These are phyloP conservation scores for Lippia alba DNA, from an alignment of 305 asterid genomes.

Conservation along the genomic window DNA sequence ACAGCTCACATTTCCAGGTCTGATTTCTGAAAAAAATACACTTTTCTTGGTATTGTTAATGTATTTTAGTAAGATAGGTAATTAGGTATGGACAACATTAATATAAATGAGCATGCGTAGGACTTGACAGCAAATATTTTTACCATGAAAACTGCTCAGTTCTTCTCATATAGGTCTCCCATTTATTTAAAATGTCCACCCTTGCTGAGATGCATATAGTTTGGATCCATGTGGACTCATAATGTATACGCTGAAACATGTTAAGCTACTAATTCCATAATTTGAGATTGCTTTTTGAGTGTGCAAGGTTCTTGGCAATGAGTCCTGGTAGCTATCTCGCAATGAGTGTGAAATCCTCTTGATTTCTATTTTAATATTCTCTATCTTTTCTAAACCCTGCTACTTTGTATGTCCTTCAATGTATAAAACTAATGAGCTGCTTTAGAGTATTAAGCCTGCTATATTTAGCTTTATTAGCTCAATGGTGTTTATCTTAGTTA, in stretches of 20 bases:
- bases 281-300: background rate
- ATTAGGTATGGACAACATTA: too few species aligned
- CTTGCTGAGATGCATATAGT: too few species aligned
- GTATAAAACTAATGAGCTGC: background rate
- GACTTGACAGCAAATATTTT: background rate
- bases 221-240: too few species aligned
- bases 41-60: conserved; percentile 1
- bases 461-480: background rate
- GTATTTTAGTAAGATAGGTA: background rate
- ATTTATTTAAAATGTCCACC: background rate
- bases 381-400: background rate
- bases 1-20: conserved; percentile 91
- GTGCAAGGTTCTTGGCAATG: too few species aligned
- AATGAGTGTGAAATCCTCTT: background rate
- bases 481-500: background rate
- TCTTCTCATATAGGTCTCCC: background rate
- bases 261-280: background rate
- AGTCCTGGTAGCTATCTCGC: too few species aligned
- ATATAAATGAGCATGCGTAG: too few species aligned
- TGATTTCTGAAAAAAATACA: conserved; percentile 26
- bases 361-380: background rate
- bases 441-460: background rate
- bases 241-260: too few species aligned
- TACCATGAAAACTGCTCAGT: background rate
- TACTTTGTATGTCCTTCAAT: background rate